These are phyloP conservation scores for Elaeis oleifera DNA, from an alignment of 202 grass and related monocot genomes.

Conservation along the genomic window DNA sequence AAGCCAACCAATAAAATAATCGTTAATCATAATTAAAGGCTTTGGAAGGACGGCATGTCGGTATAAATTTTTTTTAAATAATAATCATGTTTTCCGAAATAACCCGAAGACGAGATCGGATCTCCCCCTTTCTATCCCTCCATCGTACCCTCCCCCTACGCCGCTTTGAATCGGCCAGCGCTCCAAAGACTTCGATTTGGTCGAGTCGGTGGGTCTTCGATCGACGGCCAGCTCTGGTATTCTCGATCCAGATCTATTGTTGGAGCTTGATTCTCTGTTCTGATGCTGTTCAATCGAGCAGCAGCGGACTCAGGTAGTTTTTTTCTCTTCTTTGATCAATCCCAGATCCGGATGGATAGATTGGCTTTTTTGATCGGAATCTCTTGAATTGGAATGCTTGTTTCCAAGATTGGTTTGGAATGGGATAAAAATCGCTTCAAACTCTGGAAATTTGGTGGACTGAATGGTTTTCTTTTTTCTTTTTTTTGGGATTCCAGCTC, in stretches of 20 bases:
- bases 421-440: too few species aligned
- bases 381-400: too few species aligned
- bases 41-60: constrained; percentile 41
- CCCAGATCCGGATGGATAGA: too few species aligned
- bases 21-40: not conserved
- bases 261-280: too few species aligned
- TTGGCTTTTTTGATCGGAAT: too few species aligned
- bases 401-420: too few species aligned
- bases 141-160: not conserved
- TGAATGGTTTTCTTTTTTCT: too few species aligned
- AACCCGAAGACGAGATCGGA: constrained; percentile 24
- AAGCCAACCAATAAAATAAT: too few species aligned
- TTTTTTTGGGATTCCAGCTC: not conserved
- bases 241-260: not conserved
- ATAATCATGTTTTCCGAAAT: constrained; percentile 4
- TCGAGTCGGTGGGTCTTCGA: not conserved
- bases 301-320: too few species aligned
- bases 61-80: constrained; percentile 33
- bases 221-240: not conserved
- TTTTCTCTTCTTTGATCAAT: too few species aligned
- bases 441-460: too few species aligned
- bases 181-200: not conserved
- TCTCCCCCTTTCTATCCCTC: constrained; percentile 15
- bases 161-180: not conserved
- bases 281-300: not conserved